Base-by-base conservation (phyloP, 2,329 filamentous ascomycete species). In the Elsinoe fawcettii region DNA sequence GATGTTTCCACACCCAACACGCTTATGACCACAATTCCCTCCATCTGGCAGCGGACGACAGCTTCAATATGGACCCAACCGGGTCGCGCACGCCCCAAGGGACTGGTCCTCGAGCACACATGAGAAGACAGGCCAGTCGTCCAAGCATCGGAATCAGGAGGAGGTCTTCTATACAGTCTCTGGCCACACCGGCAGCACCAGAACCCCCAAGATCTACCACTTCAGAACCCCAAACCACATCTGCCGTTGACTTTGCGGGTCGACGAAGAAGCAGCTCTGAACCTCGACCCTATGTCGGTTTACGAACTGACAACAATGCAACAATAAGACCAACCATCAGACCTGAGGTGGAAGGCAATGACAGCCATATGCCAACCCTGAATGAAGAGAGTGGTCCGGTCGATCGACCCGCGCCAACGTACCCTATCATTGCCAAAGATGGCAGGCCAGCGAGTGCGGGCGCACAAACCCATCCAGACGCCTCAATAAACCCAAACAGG, bases 91-190 rank as follows among this genome's bases (percentile, higher is more conserved):
- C 25, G 23, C 12, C 44, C n/a, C 23, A 30, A 30, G 44, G 23
- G 14, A 37, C 6, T 30, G 44, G 44, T 18, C 12, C 44, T 32
- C 23, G 44, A 49, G 30, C 23, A 37, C 32, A 37, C 22, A 53
- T 53, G 32, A 36, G 18, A 14, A 27, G 54, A 23, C 37, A 44
- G 27, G 9, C 23, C 5, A 56, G 54, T 39, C 43, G 37, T 46
- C 54, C 54, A 9, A 56, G 54, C 30, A 49, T 56, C 8, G 54
- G 54, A 8, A 56, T 56, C 27, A 22, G 54, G 18, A 41, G 51
- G 11, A 27, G n/a, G 20, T 46, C 54, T 25, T 56, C 54, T 23
- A 25, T 27, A 18, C 54, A 56, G 16, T 49, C 54, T 18, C 34
- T 47, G 20, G 9, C 12, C n/a, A 14, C 18, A 30, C n/a, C 39